Evolutionary conservation across 129 eudicot species (phyloP).

Genomic region (Centrapalus pauciflorus): DNA sequence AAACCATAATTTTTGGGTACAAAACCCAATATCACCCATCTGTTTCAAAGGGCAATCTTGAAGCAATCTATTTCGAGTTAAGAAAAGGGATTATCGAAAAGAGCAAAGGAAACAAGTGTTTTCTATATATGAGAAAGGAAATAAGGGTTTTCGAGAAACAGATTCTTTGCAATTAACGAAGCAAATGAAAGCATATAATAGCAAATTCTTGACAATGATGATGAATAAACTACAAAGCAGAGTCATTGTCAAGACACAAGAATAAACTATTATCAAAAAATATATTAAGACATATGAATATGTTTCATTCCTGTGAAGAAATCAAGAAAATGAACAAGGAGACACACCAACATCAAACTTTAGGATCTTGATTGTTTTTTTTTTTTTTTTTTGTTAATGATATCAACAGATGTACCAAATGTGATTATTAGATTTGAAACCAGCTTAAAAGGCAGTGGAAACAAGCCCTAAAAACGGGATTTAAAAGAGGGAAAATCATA

Average conservation of each 20-base stretch:
- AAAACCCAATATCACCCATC: background rate
- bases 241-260: constrained; percentile 30
- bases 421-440: background rate
- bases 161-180: constrained; percentile 3
- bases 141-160: background rate
- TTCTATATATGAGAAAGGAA: constrained; percentile 7
- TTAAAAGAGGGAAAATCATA: constrained; percentile 14
- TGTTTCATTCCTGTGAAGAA: constrained; percentile 25
- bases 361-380: background rate
- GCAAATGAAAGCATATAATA: constrained; percentile 9
- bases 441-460: constrained; percentile 8
- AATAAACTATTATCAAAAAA: constrained; percentile 3
- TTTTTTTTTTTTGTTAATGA: too few relatives aligned
- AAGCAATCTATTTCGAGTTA: background rate
- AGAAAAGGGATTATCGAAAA: constrained; percentile 11
- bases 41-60: background rate
- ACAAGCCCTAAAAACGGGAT: constrained; percentile 33
- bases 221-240: constrained; percentile 23
- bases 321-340: constrained; percentile 38
- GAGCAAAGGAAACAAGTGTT: constrained; percentile 9
- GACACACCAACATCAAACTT: constrained; percentile 17
- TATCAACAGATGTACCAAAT: constrained; percentile 6
- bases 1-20: background rate
- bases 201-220: constrained; percentile 30
- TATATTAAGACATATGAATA: background rate